Conservation (phyloP, 371 early-diverging fungal genomes). For the Haplosporangium sp. region DNA sequence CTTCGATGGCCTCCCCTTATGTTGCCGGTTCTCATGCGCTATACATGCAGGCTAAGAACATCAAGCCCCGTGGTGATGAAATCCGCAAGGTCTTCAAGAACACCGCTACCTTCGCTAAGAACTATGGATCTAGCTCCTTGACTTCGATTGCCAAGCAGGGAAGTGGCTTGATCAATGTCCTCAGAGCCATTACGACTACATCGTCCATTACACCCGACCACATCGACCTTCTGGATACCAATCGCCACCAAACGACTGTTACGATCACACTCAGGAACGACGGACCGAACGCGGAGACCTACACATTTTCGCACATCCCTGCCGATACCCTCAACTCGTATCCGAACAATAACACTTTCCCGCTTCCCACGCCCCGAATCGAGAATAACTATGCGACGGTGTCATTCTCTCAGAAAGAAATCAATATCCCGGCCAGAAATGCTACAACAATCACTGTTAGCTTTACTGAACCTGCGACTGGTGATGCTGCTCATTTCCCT, state of each 20-base stretch:
- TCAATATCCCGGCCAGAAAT: constrained; percentile 59
- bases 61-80: constrained; percentile 32
- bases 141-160: constrained; percentile 76
- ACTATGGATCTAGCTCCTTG: constrained; percentile 50
- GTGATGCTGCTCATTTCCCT: constrained; percentile 32
- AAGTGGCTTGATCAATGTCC: constrained; percentile 77
- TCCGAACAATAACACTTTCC: constrained; percentile 28
- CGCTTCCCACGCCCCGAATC: constrained; percentile 21
- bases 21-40: constrained; percentile 77
- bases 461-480: constrained; percentile 57
- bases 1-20: constrained; percentile 80
- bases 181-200: constrained; percentile 65
- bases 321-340: constrained; percentile 63
- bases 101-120: constrained; percentile 59
- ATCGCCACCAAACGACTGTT: constrained; percentile 57
- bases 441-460: constrained; percentile 54
- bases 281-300: constrained; percentile 63
- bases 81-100: constrained; percentile 61
- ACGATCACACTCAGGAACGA: constrained; percentile 68
- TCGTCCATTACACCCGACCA: constrained; percentile 68
- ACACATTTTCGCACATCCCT: constrained; percentile 59
- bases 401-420: constrained; percentile 34
- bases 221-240: constrained; percentile 72
- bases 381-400: constrained; percentile 55
- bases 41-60: constrained; percentile 57